Percentiles rank a stretch among this genome's conserved stretches.
These are phyloP conservation scores for Thermothielavioides terrestris DNA, from an alignment of 495 filamentous ascomycete genomes.

Conservation along the genomic window DNA sequence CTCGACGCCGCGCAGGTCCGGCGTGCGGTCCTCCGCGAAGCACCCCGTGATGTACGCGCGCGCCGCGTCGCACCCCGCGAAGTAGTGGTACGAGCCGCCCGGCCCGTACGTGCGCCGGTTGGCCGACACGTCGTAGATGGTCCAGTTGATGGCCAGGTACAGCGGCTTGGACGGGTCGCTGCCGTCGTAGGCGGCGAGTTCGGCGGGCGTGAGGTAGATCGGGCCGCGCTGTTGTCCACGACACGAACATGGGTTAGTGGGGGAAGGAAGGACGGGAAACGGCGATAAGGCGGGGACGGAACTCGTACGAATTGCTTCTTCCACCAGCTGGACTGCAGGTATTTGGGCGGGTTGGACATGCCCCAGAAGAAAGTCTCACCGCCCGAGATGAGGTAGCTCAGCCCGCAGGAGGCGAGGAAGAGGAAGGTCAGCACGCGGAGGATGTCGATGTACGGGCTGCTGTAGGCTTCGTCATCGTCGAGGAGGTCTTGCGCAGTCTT, in stretches of 20 bases:
- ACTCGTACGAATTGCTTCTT: constrained; percentile 52
- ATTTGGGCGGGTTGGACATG: constrained; percentile 56
- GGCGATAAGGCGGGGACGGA: background rate
- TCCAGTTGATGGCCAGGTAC: constrained; percentile 87
- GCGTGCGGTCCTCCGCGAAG: constrained; percentile 74
- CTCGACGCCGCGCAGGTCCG: constrained; percentile 79
- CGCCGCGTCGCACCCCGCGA: constrained; percentile 78
- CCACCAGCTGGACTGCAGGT: constrained; percentile 52
- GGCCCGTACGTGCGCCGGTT: constrained; percentile 75
- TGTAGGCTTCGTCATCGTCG: constrained; percentile 36
- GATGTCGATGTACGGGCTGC: constrained; percentile 54
- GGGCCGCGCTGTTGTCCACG: constrained; percentile 26
- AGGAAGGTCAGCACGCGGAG: constrained; percentile 64
- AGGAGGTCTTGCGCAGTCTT: constrained; percentile 21
- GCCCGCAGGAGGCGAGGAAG: constrained; percentile 54
- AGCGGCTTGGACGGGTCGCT: constrained; percentile 65
- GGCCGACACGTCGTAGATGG: constrained; percentile 84
- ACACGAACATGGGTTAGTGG: background rate
- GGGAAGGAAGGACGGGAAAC: background rate
- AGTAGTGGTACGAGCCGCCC: constrained; percentile 79
- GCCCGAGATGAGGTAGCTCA: constrained; percentile 73
- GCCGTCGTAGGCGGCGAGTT: constrained; percentile 75
- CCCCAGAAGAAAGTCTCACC: constrained; percentile 53
- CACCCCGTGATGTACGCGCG: constrained; percentile 96
- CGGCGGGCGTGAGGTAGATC: constrained; percentile 56